phyloP scores from a whole-genome alignment of 257 asterid species.

The Anisodus tanguticus region DNA sequence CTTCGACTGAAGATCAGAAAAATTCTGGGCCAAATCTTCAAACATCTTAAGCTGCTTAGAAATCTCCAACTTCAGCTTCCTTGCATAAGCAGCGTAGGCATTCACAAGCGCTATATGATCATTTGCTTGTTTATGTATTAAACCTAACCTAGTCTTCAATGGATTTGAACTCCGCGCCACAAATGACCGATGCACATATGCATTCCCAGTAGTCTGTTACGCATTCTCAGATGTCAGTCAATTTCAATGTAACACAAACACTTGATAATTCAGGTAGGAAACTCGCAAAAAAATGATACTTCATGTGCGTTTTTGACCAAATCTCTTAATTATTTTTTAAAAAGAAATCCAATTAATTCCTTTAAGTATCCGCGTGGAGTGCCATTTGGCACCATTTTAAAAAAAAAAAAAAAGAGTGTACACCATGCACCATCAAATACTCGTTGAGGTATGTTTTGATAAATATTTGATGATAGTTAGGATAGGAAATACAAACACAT shows the following conservation, averaged over 20 bases:
- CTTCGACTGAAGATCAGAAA: slow-evolving; percentile 72
- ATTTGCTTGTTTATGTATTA: slow-evolving; percentile 78
- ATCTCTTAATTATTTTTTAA: too few species aligned
- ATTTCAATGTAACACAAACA: background rate
- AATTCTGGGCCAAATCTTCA: slow-evolving; percentile 79
- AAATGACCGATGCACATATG: slow-evolving; percentile 61
- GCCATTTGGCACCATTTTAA: too few species aligned
- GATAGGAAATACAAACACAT: too few species aligned
- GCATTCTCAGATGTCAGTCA: slow-evolving; percentile 40
- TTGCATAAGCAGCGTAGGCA: slow-evolving; percentile 86
- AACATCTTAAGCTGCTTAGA: slow-evolving; percentile 88
- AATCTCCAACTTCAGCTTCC: slow-evolving; percentile 88
- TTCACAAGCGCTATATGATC: slow-evolving; percentile 86
- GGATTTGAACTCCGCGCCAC: slow-evolving; percentile 86
- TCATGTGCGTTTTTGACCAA: too few species aligned
- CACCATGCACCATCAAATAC: too few species aligned
- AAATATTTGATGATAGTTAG: too few species aligned
- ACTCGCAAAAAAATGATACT: too few species aligned
- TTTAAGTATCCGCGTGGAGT: too few species aligned
- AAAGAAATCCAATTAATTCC: too few species aligned
- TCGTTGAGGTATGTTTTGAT: too few species aligned
- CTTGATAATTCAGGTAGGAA: too few species aligned
- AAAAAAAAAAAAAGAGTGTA: too few species aligned
- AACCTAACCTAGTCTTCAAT: slow-evolving; percentile 76
- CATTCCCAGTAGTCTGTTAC: slow-evolving; percentile 60